A percentile compares a stretch with the other conserved stretches of the same genome.
Evolutionary conservation across 371 early-diverging fungal genomes (phyloP).

Genomic region (Mortierella sp.): DNA sequence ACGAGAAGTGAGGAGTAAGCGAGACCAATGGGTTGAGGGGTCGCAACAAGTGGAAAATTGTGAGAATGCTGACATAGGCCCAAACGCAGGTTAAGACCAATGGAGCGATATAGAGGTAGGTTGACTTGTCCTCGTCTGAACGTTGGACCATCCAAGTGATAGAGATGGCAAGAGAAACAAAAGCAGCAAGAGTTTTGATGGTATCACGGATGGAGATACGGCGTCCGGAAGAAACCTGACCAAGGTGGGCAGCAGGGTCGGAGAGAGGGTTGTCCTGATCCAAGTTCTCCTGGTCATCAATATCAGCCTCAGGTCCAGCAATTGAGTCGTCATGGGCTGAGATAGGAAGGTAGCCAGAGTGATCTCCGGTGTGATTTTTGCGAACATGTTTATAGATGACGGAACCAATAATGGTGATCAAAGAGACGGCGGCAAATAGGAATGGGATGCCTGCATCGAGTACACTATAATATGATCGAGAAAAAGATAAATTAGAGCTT

Average conservation of each 20-base stretch:
- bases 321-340: slow-evolving; percentile 29
- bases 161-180: slow-evolving; percentile 36
- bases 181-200: slow-evolving; percentile 35
- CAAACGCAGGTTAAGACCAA: slow-evolving; percentile 40
- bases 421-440: slow-evolving; percentile 23
- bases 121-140: slow-evolving; percentile 32
- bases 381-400: slow-evolving; percentile 24
- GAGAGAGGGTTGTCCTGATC: slow-evolving; percentile 18
- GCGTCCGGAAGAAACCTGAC: slow-evolving; percentile 52
- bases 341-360: slow-evolving; percentile 45
- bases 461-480: slow-evolving; percentile 34
- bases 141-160: slow-evolving; percentile 40
- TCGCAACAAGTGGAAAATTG: slow-evolving; percentile 61
- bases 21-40: slow-evolving; percentile 65
- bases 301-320: slow-evolving; percentile 25
- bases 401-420: slow-evolving; percentile 27
- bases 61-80: slow-evolving; percentile 64
- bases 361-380: slow-evolving; percentile 39
- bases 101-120: slow-evolving; percentile 45
- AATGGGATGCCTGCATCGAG: slow-evolving; percentile 50
- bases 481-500: background rate
- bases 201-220: slow-evolving; percentile 44
- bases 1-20: slow-evolving; percentile 63
- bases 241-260: slow-evolving; percentile 26
- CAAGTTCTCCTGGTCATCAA: slow-evolving; percentile 39